Conservation (phyloP, 441 rosid species). For the Adansonia madagascariensis region DNA sequence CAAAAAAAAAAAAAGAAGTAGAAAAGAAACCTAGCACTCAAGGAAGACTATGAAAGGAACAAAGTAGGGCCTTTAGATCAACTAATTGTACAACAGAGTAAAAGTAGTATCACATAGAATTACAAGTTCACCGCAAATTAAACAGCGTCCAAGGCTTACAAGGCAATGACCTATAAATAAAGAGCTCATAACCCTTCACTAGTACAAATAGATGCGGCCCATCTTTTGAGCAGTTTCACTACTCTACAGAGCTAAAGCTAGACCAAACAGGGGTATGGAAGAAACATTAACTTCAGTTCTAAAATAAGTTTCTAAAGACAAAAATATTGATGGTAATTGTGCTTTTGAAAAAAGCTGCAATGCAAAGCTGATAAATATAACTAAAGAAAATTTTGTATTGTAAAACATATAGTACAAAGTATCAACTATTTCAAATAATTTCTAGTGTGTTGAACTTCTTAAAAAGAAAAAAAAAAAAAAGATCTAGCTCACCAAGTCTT, state of each 20-base stretch:
- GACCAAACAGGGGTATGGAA: neutral
- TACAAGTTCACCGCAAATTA: neutral
- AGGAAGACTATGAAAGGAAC: constrained; percentile 2
- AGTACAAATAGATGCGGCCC: neutral
- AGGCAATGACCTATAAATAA: neutral
- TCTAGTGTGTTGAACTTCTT: neutral
- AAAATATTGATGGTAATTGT: neutral
- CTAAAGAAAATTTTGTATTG: neutral
- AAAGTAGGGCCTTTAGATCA: neutral
- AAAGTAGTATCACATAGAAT: constrained; percentile 3
- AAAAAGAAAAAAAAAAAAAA: too few relatives aligned
- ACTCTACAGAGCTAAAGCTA: neutral
- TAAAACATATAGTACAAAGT: neutral
- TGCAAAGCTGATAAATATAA: neutral
- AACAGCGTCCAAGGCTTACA: neutral
- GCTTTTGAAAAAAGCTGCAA: neutral
- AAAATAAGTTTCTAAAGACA: neutral
- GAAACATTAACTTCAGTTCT: neutral
- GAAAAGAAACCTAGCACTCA: constrained; percentile 9
- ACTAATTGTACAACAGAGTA: neutral
- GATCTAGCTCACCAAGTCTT: neutral
- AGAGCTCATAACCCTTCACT: neutral
- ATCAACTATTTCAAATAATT: neutral
- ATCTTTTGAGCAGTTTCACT: neutral
- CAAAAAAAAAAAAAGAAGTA: neutral